Evolutionary conservation across 306 rosid genomes (phyloP).

Genomic region (Inga leiocalycina): DNA sequence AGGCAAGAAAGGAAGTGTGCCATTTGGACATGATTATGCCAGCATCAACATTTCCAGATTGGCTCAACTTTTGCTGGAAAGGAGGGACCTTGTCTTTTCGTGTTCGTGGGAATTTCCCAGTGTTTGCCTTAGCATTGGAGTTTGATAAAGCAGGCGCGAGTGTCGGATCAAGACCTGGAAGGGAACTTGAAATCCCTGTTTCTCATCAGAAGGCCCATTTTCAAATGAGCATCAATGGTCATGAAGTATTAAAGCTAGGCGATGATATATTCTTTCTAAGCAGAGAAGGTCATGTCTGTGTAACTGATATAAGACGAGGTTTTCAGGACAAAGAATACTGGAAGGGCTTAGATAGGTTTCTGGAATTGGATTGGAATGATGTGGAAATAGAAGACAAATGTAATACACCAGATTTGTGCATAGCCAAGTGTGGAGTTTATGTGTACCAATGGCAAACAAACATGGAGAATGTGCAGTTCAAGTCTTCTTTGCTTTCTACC

Average conservation of each 20-base stretch:
- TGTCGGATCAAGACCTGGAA: neutral
- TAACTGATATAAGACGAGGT: neutral
- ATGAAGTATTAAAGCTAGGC: neutral
- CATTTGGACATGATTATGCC: neutral
- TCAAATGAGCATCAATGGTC: neutral
- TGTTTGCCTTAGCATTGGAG: neutral
- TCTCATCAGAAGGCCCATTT: neutral
- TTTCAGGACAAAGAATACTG: neutral
- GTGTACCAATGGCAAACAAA: neutral
- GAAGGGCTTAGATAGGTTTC: neutral
- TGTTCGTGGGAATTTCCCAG: neutral
- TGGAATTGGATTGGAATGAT: neutral
- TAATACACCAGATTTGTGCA: neutral
- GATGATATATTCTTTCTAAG: neutral
- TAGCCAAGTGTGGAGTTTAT: neutral
- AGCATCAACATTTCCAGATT: neutral
- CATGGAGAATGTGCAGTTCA: neutral
- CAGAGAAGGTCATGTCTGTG: neutral
- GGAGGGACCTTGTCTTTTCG: neutral
- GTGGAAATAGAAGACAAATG: neutral
- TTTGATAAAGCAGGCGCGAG: neutral
- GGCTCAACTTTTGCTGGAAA: neutral
- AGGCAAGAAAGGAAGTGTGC: neutral
- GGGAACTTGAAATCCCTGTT: neutral
- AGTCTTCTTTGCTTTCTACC: neutral